Conservation (phyloP, 2,329 filamentous ascomycete species). For the Sporothrix dimorphospora region DNA sequence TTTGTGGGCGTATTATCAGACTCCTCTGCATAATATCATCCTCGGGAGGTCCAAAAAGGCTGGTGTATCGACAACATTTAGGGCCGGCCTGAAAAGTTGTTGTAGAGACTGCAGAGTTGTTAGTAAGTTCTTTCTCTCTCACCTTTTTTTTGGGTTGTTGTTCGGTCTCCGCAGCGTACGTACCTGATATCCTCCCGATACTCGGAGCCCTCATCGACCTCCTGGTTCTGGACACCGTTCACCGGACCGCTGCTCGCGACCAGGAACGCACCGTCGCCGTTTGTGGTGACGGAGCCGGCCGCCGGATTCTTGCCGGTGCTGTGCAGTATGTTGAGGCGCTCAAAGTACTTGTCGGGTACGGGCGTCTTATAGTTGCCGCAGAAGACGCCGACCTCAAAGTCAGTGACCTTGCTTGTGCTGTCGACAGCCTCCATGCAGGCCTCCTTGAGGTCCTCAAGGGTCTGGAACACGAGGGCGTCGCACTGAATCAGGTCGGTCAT, state of each 20-base stretch:
- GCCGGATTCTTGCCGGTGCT: conserved; percentile 57
- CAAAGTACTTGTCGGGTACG: conserved; percentile 79
- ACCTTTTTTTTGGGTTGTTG: neutral
- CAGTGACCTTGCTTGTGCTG: conserved; percentile 43
- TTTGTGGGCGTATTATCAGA: neutral
- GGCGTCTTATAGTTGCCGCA: conserved; percentile 83
- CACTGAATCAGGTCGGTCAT: conserved; percentile 50
- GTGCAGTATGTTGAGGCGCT: conserved; percentile 72
- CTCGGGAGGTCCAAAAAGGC: neutral
- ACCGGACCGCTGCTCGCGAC: conserved; percentile 54
- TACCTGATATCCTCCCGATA: conserved; percentile 32
- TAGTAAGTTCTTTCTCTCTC: neutral
- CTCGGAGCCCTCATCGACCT: conserved; percentile 2
- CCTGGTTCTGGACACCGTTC: conserved; percentile 46
- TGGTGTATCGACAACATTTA: conserved; percentile 8
- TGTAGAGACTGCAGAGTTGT: conserved; percentile 10
- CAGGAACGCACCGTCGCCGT: conserved; percentile 26
- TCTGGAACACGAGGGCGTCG: conserved; percentile 60
- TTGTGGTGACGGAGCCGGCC: conserved; percentile 22
- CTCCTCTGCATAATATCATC: neutral
- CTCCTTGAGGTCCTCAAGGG: conserved; percentile 74
- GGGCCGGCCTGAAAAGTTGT: conserved; percentile 22
- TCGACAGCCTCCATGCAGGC: conserved; percentile 73
- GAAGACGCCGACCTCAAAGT: conserved; percentile 92
- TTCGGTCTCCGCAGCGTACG: neutral